Base-by-base conservation (phyloP, 139 green algal genomes). In the Coccomyxa sp. region DNA sequence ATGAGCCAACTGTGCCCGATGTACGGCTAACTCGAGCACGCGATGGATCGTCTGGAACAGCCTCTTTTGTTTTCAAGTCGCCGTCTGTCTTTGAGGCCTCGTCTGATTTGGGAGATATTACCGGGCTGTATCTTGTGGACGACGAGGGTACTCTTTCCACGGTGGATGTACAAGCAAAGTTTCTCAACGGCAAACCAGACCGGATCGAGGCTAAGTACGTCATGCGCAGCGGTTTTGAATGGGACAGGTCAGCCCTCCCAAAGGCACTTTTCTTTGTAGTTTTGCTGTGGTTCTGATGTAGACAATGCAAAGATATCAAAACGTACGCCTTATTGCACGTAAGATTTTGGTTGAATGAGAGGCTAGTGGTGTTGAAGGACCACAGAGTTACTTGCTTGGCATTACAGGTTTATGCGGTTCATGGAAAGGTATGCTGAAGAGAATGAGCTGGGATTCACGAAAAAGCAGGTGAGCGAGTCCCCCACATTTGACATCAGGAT, bases 161-260 rank as follows among this genome's bases (percentile, higher is more conserved):
- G 15, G 95, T 97, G 28, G 97, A 99, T 45, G 97, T 99, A 27
- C 79, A 96, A 83, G 96, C 96, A 31, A 98, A 98, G 86, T 99
- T 99, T 85, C 86, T 99, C 13, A 99, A 99, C 85, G 97, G 95
- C 78, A 98, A 98, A 90, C 95, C 95, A 13, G 90, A 91, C 67
- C 79, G 84, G 15, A 94, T 94, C 30, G 90, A 94, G 82, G 82
- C 82, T 38, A 87, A 87, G 58, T 90, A 93, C 58, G 78, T 94
- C 31, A 94, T 94, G 90, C 82, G 86, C 27, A 88, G 80, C 75
- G 31, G 78, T 21, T 83, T 85, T 77, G 80, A 89, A 76, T 86
- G 82, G 86, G 84, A 87, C 79, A 78, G 84, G 75, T 82, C 38
- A 13, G 83, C 76, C 21, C 63, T 71, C 63, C 67, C 28, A 75